Percentiles rank a stretch among this genome's conserved stretches.
Evolutionary conservation across 2,329 filamentous ascomycete genomes (phyloP).

Genomic region (Graphilbum fragrans): DNA sequence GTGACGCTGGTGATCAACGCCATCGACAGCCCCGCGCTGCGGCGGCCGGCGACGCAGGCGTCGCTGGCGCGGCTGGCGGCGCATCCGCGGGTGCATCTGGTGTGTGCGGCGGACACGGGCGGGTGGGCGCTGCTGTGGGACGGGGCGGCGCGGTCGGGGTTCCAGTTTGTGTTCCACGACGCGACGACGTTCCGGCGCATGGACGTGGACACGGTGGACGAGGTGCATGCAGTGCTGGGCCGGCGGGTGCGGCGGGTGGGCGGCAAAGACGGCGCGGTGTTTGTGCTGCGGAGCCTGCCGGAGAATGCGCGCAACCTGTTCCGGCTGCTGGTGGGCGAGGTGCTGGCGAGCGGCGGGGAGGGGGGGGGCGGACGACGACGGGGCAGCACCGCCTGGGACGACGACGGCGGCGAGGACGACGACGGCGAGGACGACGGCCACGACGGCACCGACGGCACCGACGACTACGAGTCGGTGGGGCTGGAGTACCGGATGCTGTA

Average conservation of each 20-base stretch:
- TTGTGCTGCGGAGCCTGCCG: constrained; percentile 79
- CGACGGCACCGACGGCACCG: constrained; percentile 32
- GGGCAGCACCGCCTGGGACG: constrained; percentile 75
- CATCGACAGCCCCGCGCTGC: constrained; percentile 68
- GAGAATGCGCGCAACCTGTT: constrained; percentile 88
- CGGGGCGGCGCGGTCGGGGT: constrained; percentile 65
- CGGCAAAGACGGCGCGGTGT: constrained; percentile 82
- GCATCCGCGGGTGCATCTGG: constrained; percentile 57
- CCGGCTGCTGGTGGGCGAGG: constrained; percentile 70
- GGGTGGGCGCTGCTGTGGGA: constrained; percentile 87
- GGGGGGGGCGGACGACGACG: constrained; percentile 28
- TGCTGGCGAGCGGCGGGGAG: constrained; percentile 59
- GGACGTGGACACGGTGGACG: constrained; percentile 50
- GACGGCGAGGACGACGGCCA: constrained; percentile 27
- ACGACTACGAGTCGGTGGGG: constrained; percentile 46
- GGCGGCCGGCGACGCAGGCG: constrained; percentile 56
- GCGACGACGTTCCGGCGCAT: constrained; percentile 79
- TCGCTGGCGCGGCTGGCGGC: constrained; percentile 66
- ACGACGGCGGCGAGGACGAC: constrained; percentile 90
- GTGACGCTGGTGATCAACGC: constrained; percentile 73
- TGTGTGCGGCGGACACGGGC: constrained; percentile 78
- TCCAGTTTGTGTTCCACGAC: constrained; percentile 87
- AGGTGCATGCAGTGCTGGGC: constrained; percentile 77
- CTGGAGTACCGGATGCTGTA: constrained; percentile 89
- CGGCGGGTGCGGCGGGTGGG: constrained; percentile 68